Conservation (phyloP, 495 filamentous ascomycete species). For the Bacidia rubella region DNA sequence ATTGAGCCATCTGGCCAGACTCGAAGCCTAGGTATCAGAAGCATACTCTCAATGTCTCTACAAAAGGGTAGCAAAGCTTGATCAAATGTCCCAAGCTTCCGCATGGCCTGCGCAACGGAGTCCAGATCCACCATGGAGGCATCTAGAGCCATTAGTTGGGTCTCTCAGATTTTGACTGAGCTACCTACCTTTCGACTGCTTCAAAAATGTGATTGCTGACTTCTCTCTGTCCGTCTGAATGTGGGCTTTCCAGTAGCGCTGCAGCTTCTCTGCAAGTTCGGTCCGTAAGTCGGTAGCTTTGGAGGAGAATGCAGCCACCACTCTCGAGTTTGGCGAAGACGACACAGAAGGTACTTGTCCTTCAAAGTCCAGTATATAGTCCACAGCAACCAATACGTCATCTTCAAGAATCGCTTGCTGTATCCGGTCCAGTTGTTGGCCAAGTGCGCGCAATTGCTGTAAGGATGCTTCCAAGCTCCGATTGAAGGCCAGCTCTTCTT, state of each 20-base stretch:
- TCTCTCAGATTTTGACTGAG: not conserved
- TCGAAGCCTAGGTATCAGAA: slow-evolving; percentile 22
- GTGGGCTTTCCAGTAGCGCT: slow-evolving; percentile 26
- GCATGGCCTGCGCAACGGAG: slow-evolving; percentile 18
- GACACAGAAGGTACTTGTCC: slow-evolving; percentile 21
- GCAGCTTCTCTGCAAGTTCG: slow-evolving; percentile 20
- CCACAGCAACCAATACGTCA: slow-evolving; percentile 20
- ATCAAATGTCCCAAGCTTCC: slow-evolving; percentile 19
- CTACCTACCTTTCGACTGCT: not conserved
- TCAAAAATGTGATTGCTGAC: slow-evolving; percentile 2
- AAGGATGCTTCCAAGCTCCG: slow-evolving; percentile 49
- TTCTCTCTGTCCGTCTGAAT: slow-evolving; percentile 18
- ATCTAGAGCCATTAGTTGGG: slow-evolving; percentile 10
- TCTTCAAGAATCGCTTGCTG: slow-evolving; percentile 23
- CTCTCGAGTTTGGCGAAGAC: slow-evolving; percentile 19
- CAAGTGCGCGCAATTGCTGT: slow-evolving; percentile 41
- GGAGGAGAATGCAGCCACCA: slow-evolving; percentile 22
- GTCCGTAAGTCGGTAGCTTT: slow-evolving; percentile 19
- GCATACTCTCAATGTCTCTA: slow-evolving; percentile 20
- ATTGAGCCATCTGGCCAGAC: slow-evolving; percentile 12
- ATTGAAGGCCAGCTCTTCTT: slow-evolving; percentile 66
- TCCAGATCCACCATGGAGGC: slow-evolving; percentile 13
- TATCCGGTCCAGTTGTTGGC: slow-evolving; percentile 24
- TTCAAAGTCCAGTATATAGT: slow-evolving; percentile 38
- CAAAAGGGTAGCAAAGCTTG: slow-evolving; percentile 16